Evolutionary conservation across 805 yeast species (phyloP), one percentile per base, ranked within the genome.

Genomic region (Yueomyces sinensis): DNA sequence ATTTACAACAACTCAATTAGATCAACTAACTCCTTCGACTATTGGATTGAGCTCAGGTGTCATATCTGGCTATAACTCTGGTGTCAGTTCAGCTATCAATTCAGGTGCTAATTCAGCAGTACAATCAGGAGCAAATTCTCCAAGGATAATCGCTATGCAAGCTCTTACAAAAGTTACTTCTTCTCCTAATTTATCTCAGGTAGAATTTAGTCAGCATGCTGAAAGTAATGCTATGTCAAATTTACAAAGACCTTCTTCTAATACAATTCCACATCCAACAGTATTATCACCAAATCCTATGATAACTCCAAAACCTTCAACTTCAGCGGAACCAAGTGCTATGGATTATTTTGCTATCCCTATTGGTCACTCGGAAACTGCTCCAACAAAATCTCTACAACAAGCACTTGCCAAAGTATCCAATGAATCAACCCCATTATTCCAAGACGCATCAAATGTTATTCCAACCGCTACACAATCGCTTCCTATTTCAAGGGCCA

Each of bases 341-440:
- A 58, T 59, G 20, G 62, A 60, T 2, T 58, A 58, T 32, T 58
- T 58, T 40, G 57, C 58, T 2, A 44, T 58, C 13, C 62, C 62
- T 4, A 39, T 58, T 3, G 37, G 38, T 5, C 3, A 19, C 28
- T 5, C 29, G 29, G 2, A 32, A 30, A 24, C 29, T 22, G 4
- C 5, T n/a, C n/a, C n/a, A n/a, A n/a, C n/a, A n/a, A n/a, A n/a
- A n/a, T n/a, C n/a, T n/a, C n/a, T n/a, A n/a, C n/a, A n/a, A n/a
- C n/a, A n/a, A n/a, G n/a, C n/a, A n/a, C n/a, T n/a, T n/a, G n/a
- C n/a, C n/a, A n/a, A n/a, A n/a, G n/a, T n/a, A n/a, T n/a, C n/a
- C n/a, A n/a, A n/a, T n/a, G n/a, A n/a, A n/a, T n/a, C n/a, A n/a
- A n/a, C n/a, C n/a, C 31, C 22, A 13, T 13, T 6, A 4, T 13